Percentiles rank a stretch among this genome's conserved stretches.
These are phyloP conservation scores for Hypoxylon subgilvum DNA, from an alignment of 495 filamentous ascomycete species.

Conservation along the genomic window DNA sequence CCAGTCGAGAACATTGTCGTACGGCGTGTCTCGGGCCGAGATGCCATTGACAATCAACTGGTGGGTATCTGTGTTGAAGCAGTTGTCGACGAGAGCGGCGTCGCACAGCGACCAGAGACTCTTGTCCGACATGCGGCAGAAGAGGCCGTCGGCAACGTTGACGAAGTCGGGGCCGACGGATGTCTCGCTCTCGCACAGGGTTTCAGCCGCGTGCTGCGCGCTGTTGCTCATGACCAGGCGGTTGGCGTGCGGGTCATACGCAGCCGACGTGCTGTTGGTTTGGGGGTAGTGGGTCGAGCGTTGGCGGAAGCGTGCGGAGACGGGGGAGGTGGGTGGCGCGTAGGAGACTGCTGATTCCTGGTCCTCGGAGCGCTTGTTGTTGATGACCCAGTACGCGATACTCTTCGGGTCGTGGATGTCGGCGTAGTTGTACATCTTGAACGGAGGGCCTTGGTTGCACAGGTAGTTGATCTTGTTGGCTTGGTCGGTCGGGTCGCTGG, in stretches of 20 bases:
- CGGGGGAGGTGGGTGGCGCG: conserved; percentile 9
- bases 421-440: conserved; percentile 29
- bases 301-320: conserved; percentile 14
- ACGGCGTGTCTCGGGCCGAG: conserved; percentile 15
- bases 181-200: conserved; percentile 39
- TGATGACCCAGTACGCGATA: conserved; percentile 25
- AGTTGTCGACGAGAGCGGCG: conserved; percentile 15
- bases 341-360: conserved; percentile 3
- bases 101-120: conserved; percentile 27
- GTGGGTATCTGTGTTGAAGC: conserved; percentile 22
- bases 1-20: conserved; percentile 30
- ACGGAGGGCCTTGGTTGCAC: conserved; percentile 20
- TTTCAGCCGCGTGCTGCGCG: conserved; percentile 25
- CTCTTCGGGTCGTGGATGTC: conserved; percentile 14
- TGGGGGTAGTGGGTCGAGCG: not conserved
- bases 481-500: not conserved
- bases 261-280: not conserved
- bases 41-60: conserved; percentile 22
- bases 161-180: conserved; percentile 44
- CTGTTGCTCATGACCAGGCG: conserved; percentile 42
- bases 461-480: conserved; percentile 17
- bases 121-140: conserved; percentile 46
- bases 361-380: conserved; percentile 13
- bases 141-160: conserved; percentile 24
- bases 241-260: conserved; percentile 6